Conservation (phyloP, 2,329 filamentous ascomycete species). For the Dactylellina parvicollis region DNA sequence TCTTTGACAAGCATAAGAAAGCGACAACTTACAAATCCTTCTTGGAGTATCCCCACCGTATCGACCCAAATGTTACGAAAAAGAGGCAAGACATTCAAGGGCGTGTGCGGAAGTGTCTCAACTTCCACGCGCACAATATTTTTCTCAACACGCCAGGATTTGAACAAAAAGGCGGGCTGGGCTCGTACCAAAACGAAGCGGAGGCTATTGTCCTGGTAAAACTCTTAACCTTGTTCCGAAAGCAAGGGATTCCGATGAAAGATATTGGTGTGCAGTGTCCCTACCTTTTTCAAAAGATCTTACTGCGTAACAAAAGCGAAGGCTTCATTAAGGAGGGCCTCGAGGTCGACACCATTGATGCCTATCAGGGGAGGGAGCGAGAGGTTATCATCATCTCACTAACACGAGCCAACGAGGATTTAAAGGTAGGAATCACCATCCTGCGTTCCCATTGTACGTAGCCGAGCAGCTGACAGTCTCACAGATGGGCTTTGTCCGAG, state of each 20-base stretch:
- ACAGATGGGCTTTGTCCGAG: no score
- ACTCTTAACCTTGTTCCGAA: not conserved
- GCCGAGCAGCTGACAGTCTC: no score
- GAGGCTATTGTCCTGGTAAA: not conserved
- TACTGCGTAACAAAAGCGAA: not conserved
- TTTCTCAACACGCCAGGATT: not conserved
- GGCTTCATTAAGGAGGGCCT: not conserved
- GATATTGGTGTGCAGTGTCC: not conserved
- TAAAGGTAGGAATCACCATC: no score
- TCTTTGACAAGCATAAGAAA: no score
- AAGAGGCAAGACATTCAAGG: no score
- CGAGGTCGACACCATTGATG: not conserved
- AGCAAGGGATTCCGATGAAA: not conserved
- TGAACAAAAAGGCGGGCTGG: not conserved
- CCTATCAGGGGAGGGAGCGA: not conserved
- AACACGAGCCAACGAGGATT: not conserved
- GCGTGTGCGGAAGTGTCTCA: no score
- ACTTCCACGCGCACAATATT: no score
- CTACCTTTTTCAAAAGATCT: not conserved
- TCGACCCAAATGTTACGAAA: no score
- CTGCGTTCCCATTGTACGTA: no score
- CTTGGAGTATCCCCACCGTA: no score
- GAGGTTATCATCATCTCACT: not conserved
- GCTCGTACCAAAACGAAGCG: not conserved
- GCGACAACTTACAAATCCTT: no score